These are phyloP conservation scores for Hypoxylon sp. DNA, from an alignment of 2,329 filamentous ascomycete species.

Conservation along the genomic window DNA sequence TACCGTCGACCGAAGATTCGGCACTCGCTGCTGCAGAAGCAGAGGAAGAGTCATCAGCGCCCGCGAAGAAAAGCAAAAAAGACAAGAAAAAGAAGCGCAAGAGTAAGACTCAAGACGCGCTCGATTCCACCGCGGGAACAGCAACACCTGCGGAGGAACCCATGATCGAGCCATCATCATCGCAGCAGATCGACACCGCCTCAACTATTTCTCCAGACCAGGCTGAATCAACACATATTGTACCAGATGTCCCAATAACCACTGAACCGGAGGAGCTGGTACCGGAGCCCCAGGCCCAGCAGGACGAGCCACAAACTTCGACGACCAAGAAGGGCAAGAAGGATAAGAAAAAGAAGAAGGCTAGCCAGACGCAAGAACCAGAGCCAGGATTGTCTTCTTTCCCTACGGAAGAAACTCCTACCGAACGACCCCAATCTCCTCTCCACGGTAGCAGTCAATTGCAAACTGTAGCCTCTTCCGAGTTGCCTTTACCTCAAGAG, in stretches of 20 bases:
- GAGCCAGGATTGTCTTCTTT: slow-evolving; percentile 22
- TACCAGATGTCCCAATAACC: slow-evolving; percentile 16
- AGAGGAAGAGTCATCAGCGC: slow-evolving; percentile 39
- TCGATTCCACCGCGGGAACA: slow-evolving; percentile 33
- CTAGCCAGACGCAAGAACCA: slow-evolving; percentile 29
- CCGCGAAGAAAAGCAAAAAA: slow-evolving; percentile 50
- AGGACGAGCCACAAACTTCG: slow-evolving; percentile 25
- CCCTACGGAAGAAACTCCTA: slow-evolving; percentile 13
- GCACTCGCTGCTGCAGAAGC: slow-evolving; percentile 24
- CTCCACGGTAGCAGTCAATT: slow-evolving; percentile 9
- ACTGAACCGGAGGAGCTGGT: slow-evolving; percentile 21
- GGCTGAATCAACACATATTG: slow-evolving; percentile 14
- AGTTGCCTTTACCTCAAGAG: slow-evolving; percentile 13
- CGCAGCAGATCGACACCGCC: slow-evolving; percentile 17
- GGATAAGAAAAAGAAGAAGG: slow-evolving; percentile 50
- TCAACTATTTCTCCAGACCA: slow-evolving; percentile 18
- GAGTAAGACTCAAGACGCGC: slow-evolving; percentile 36
- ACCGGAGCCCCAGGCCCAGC: slow-evolving; percentile 12
- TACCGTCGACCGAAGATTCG: slow-evolving; percentile 35
- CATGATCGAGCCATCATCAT: slow-evolving; percentile 12
- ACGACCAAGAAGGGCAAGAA: slow-evolving; percentile 48
- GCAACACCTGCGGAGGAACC: slow-evolving; percentile 20
- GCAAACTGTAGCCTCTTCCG: slow-evolving; percentile 10
- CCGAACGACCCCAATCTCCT: slow-evolving; percentile 22
- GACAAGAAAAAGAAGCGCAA: slow-evolving; percentile 46